Base-by-base conservation (phyloP, 2,329 filamentous ascomycete species). In the Diaporthe batatas region DNA sequence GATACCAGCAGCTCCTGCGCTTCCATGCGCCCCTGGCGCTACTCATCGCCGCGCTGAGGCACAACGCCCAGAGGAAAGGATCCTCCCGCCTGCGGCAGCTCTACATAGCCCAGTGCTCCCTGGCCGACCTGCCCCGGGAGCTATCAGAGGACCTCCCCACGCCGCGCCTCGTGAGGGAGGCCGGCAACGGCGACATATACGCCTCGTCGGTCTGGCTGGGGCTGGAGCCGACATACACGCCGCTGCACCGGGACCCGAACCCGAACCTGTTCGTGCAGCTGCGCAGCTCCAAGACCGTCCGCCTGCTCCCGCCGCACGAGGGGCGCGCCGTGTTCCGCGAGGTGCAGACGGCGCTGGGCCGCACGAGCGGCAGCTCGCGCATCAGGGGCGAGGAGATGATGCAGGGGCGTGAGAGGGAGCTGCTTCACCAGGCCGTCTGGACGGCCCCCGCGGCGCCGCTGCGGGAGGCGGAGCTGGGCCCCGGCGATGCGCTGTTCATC, bases 191-290 rank as follows among this genome's bases (percentile, higher is more conserved):
- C 3, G 95, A 98, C 80, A 83, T 98, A n/a, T 98, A 98, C 80
- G 90, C 88, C 77, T 92, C 93, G 0, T 97, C 93, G 77, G 85
- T 98, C 55, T 99, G 96, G 96, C 87, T 98, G 16, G 96, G 96
- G 0, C 86, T 92, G 18, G 91, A 94, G 51, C 94, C 94, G 0
- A 98, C 95, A 0, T 95, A 94, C 77, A 98, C 96, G 0, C 95
- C 96, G 4, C 85, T 98, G 3, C 96, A 99, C 82, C 90, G 93
- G 70, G 96, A 99, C 78, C 96, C 96, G 0, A 98, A 98, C 78
- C 94, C 94, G 0, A 99, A 99, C 79, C 78, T 98, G 0, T 98
- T 98, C 80, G 90, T 94, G 58, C 96, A 99, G 82, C 82, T 98
- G 16, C 90, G 90, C 21, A 91, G 94, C 5, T 82, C 79, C 68